These are phyloP conservation scores for Starmerella gropengiesseri DNA, from an alignment of 805 yeast species.

Conservation along the genomic window DNA sequence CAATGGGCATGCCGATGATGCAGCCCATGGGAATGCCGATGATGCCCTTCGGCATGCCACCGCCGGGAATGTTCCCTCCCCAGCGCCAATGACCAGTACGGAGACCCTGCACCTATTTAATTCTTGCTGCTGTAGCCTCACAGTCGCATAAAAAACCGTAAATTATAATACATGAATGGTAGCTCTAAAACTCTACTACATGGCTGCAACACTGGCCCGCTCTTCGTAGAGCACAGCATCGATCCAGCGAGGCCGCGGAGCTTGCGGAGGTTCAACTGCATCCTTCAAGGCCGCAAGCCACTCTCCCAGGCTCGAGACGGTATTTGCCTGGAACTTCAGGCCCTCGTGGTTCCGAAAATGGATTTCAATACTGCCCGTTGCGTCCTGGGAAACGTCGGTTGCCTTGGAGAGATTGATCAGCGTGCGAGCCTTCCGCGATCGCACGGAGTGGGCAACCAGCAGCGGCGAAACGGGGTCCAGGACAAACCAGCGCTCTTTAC, in stretches of 20 bases:
- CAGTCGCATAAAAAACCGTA: too few relatives aligned
- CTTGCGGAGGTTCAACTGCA: slow-evolving; percentile 5
- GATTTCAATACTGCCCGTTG: slow-evolving; percentile 18
- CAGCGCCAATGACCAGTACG: background rate
- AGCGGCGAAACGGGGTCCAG: slow-evolving; percentile 49
- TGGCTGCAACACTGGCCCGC: background rate
- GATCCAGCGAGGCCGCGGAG: slow-evolving; percentile 19
- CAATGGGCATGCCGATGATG: slow-evolving; percentile 27
- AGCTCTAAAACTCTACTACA: background rate
- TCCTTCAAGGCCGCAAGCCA: slow-evolving; percentile 40
- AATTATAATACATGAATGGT: too few relatives aligned
- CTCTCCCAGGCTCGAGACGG: slow-evolving; percentile 38
- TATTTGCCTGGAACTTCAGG: slow-evolving; percentile 61
- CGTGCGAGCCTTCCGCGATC: slow-evolving; percentile 56
- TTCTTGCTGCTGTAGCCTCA: too few relatives aligned
- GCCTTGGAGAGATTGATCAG: slow-evolving; percentile 66
- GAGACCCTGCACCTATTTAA: too few relatives aligned
- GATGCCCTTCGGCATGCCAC: slow-evolving; percentile 27
- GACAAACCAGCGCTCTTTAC: slow-evolving; percentile 66
- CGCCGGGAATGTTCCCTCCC: slow-evolving; percentile 17
- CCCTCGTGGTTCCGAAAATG: slow-evolving; percentile 59
- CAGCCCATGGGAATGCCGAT: too few relatives aligned
- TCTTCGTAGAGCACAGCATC: slow-evolving; percentile 22
- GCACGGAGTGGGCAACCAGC: slow-evolving; percentile 66
- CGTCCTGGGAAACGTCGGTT: slow-evolving; percentile 37